Conservation (phyloP, 2,329 filamentous ascomycete species). For the Sarocladiaceae sp. region DNA sequence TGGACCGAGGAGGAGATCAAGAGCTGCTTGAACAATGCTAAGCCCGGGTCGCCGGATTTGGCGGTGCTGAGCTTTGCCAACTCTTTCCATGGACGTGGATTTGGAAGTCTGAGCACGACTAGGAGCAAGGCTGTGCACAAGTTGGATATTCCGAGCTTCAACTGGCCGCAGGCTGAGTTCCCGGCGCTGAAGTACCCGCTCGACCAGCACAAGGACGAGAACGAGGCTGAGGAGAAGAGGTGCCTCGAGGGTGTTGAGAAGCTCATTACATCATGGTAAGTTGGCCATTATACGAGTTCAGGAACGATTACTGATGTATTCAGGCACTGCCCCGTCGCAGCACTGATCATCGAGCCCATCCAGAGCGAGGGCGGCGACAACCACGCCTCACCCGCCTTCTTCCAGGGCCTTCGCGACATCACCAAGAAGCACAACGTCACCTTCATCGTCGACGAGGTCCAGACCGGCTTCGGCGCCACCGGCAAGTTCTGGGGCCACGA, state of each 20-base stretch:
- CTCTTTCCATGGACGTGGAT: conserved; percentile 77
- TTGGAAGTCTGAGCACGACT: conserved; percentile 73
- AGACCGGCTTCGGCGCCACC: conserved; percentile 78
- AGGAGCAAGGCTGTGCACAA: conserved; percentile 83
- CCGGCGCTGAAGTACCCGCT: conserved; percentile 75
- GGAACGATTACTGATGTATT: no score
- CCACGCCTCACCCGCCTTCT: conserved; percentile 75
- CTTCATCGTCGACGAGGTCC: conserved; percentile 80
- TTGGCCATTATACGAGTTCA: no score
- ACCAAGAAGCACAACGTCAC: conserved; percentile 67
- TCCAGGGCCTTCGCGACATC: conserved; percentile 68
- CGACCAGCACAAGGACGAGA: conserved; percentile 64
- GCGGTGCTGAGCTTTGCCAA: conserved; percentile 76
- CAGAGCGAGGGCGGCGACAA: conserved; percentile 84
- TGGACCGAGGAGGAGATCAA: conserved; percentile 67
- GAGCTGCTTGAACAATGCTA: conserved; percentile 66
- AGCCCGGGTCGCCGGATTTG: conserved; percentile 68
- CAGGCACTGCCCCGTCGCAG: conserved; percentile 68
- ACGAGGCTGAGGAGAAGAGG: conserved; percentile 65
- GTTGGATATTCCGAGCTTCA: conserved; percentile 81
- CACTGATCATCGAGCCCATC: conserved; percentile 73
- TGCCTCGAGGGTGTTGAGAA: conserved; percentile 71
- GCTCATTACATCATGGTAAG: conserved; percentile 59
- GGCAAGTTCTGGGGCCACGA: conserved; percentile 87
- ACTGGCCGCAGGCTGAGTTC: conserved; percentile 81